Base-by-base conservation (phyloP, 202 grass and related monocot genomes). In the Brachypodium distachyon region DNA sequence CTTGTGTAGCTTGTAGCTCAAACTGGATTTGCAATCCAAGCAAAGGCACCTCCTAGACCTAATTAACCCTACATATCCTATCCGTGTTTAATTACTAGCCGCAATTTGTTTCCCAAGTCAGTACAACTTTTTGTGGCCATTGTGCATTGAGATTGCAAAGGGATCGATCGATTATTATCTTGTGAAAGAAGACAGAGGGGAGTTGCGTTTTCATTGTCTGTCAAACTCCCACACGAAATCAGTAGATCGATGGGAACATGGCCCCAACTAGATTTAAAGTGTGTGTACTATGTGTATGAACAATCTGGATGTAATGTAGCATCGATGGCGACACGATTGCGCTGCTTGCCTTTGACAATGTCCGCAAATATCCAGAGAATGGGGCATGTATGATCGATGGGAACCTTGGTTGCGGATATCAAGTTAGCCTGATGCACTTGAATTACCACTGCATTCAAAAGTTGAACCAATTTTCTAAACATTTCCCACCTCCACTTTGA, bases 1-100 rank as follows among this genome's bases (percentile, higher is more conserved):
- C 32, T 61, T 61, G 59, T 61, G 31, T 8, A 28, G 40, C 49
- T 57, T 21, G 63, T 36, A 73, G 31, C 39, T 72, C 17, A 41
- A 22, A 8, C 13, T 64, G 37, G 28, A 67, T 23, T 58, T 83
- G 74, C 73, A 74, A 87, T 67, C 16, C 26, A 87, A 87, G 85
- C 74, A 78, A 73, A 53, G 38, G 37, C 6, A 36, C 13, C 61
- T 59, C 7, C 37, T 56, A 44, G 39, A n/a, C n/a, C n/a, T n/a
- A n/a, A n/a, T n/a, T n/a, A n/a, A n/a, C n/a, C n/a, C n/a, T n/a
- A n/a, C n/a, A n/a, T 32, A 56, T 27, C 44, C 22, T 77, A 59
- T 40, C 64, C 25, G 9, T 17, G 37, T 54, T 72, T 34, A n/a
- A n/a, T n/a, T n/a, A n/a, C 19, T 61, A 22, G 49, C 10, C 26